Conservation (phyloP, 164 flowering plant genomes). For the Euptelea pleiosperma region DNA sequence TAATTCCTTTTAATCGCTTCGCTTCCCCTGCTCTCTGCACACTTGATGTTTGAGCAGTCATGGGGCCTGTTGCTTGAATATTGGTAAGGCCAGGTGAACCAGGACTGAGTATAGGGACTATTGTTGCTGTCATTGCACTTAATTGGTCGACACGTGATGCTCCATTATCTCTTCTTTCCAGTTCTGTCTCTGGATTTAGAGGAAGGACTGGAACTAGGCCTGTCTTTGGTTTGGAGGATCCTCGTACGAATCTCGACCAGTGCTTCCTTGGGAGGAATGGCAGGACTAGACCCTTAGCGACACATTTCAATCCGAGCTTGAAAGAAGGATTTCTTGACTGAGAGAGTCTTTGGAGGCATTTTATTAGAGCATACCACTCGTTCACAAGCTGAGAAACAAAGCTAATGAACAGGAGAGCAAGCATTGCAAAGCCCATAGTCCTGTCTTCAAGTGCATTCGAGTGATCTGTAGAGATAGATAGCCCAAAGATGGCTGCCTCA, state of each 20-base stretch:
- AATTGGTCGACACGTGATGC: slow-evolving; percentile 12
- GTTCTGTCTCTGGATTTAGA: slow-evolving; percentile 28
- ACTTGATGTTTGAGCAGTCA: neutral
- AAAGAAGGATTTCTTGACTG: slow-evolving; percentile 39
- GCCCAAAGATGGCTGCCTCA: slow-evolving; percentile 48
- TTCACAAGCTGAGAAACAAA: slow-evolving; percentile 43
- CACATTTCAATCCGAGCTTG: slow-evolving; percentile 41
- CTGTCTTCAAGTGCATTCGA: slow-evolving; percentile 16
- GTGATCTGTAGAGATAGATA: slow-evolving; percentile 19
- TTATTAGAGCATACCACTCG: slow-evolving; percentile 55
- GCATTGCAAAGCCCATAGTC: slow-evolving; percentile 36
- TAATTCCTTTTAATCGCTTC: slow-evolving; percentile 25
- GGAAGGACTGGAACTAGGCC: slow-evolving; percentile 37
- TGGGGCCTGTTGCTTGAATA: slow-evolving; percentile 8
- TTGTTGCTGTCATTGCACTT: slow-evolving; percentile 47
- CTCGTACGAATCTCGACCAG: slow-evolving; percentile 39
- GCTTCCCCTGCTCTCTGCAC: slow-evolving; percentile 25
- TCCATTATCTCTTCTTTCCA: slow-evolving; percentile 20
- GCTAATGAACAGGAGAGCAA: slow-evolving; percentile 40
- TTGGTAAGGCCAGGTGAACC: slow-evolving; percentile 30
- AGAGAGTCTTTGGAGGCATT: slow-evolving; percentile 34
- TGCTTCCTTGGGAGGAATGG: slow-evolving; percentile 50
- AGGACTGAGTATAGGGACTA: slow-evolving; percentile 49
- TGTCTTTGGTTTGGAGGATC: slow-evolving; percentile 33
- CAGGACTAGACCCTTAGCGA: slow-evolving; percentile 45